Evolutionary conservation across 1,284 basidiomycete species (phyloP), one percentile per base, ranked within the genome.

Genomic region (Apiotrichum sp.): DNA sequence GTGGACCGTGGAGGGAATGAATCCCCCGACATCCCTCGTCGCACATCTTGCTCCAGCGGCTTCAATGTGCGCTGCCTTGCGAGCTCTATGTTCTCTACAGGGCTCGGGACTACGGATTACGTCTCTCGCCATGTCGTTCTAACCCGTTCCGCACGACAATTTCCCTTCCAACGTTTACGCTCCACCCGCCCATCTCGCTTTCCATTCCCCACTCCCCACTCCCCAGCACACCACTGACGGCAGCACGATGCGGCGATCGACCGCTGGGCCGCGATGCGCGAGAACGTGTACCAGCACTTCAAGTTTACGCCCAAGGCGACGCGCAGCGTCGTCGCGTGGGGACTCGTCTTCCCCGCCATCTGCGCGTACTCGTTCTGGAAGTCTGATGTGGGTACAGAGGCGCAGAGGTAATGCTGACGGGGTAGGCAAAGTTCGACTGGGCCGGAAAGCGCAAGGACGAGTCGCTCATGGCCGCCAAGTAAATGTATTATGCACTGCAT

Each of bases 161-260:
- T 9, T 38, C 36, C 36, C 7, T 38, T 38, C 36, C 36, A 8
- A 9, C 36, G 8, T 38, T 13, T 13, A 38, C 36, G 8, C 36
- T 38, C 36, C 36, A 38, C 13, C 36, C 36, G 8, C 13, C 13
- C 40, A 8, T 41, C n/a, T 14, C 40, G 10, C 14, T 31, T 13
- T 14, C 6, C 9, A 45, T 31, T 45, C 36, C 4, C 32, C 31
- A 22, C 22, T 22, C 22, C 22, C 22, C 22, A 22, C 22, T 22
- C 22, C 22, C 22, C 22, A 22, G 22, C 22, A 22, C 22, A 22
- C 39, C 38, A 5, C 45, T 9, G 5, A 48, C 47, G 1, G 3
- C 65, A 89, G 87, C 68, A 80, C 61, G 88, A 92, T 77, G 86
- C 86, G 66, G 84, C 87, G 58, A 81, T 89, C 69, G 87, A 89